These are phyloP conservation scores for Populus simonii DNA, from an alignment of 345 rosid genomes.

Conservation along the genomic window DNA sequence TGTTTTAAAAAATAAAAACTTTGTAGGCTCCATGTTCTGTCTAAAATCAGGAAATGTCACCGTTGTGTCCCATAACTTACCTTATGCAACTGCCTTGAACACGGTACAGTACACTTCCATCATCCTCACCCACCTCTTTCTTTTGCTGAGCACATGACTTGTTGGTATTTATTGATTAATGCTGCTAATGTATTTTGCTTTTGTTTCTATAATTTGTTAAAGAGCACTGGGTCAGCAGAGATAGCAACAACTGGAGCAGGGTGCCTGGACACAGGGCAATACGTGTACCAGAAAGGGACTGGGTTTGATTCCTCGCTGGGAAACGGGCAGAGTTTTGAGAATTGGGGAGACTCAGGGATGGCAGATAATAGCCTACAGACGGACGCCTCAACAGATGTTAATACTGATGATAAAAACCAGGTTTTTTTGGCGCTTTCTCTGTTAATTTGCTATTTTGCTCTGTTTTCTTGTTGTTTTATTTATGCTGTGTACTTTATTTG, in stretches of 20 bases:
- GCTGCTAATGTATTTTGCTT: neutral
- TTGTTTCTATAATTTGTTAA: neutral
- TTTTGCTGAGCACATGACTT: neutral
- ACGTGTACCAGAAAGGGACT: constrained; percentile 51
- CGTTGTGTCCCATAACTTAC: constrained; percentile 50
- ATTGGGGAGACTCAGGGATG: constrained; percentile 83
- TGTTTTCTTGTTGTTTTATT: neutral
- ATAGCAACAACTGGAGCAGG: constrained; percentile 36
- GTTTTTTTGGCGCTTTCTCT: constrained; percentile 25
- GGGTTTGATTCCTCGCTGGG: constrained; percentile 43
- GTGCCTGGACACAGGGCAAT: constrained; percentile 69
- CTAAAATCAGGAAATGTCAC: constrained; percentile 53
- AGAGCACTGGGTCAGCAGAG: constrained; percentile 40
- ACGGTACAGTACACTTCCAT: constrained; percentile 48
- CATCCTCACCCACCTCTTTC: neutral
- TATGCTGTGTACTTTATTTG: constrained; percentile 29
- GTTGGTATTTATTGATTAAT: neutral
- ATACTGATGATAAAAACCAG: constrained; percentile 80
- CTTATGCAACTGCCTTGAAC: constrained; percentile 50
- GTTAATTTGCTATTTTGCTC: neutral
- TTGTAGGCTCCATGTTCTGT: constrained; percentile 54
- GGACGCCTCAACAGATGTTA: constrained; percentile 91
- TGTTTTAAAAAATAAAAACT: neutral
- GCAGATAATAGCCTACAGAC: constrained; percentile 90
- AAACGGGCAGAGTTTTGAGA: constrained; percentile 57